Base-by-base conservation (phyloP, 345 rosid species). In the Murraya paniculata region DNA sequence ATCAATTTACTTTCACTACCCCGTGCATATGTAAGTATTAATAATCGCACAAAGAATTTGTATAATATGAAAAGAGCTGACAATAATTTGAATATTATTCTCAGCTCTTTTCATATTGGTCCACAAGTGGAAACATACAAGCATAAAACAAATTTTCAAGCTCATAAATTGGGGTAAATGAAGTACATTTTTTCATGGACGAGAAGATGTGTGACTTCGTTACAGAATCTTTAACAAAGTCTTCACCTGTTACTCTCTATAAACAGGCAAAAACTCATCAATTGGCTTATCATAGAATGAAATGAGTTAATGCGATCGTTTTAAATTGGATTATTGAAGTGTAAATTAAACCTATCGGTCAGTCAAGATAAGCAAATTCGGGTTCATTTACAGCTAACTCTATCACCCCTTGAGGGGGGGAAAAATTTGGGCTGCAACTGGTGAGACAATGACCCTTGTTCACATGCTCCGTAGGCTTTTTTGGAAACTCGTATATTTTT, bases 361-460 rank as follows among this genome's bases (percentile, higher is more conserved):
- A 18, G 66, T 73, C 76, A 73, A 59, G 35, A 24, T 4, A 73
- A 57, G 50, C 22, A 2, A 33, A 55, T 57, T 58, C 59, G 19
- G 67, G 36, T 39, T 72, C 50, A 31, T 45, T 16, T 62, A 36
- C 4, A 62, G 45, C 71, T 31, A 64, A 45, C 78, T 31, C 33
- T 50, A 75, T 48, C 78, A 48, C 64, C 71, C 55, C 59, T 10
- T 39, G 22, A 27, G 13, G 39, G 77, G 31, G n/a, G 11, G 11
- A 28, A 53, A 53, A 18, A 18, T 5, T 3, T 22, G 13, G 53
- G 22, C 33, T 33, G 71, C 33, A 50, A 50, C 71, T 14, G 71
- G 72, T 75, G 53, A 75, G 72, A 75, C 61, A 75, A 50, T 7
- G 72, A 75, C 72, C 28, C 70, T 45, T 41, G 22, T 48, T 7